These are phyloP conservation scores for Globisporangium emineosum DNA, from an alignment of 352 stramenopile species.

Conservation along the genomic window DNA sequence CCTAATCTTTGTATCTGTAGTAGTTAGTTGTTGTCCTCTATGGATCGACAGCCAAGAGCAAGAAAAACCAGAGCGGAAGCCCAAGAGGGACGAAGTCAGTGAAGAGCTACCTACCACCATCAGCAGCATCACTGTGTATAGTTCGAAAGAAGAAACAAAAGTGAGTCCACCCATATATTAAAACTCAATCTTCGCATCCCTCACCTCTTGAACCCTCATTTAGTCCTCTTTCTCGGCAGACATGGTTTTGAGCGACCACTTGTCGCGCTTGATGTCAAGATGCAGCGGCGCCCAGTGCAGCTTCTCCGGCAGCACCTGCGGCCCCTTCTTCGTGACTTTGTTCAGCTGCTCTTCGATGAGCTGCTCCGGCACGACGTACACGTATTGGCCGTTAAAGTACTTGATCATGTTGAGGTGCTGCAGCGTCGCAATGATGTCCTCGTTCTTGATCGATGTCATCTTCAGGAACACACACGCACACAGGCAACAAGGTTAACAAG, in stretches of 20 bases:
- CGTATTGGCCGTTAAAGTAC: slow-evolving; percentile 98
- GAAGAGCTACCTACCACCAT: neutral
- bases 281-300: slow-evolving; percentile 81
- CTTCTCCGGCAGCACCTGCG: slow-evolving; percentile 68
- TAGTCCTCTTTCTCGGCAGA: slow-evolving; percentile 71
- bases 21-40: neutral
- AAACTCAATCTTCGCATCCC: neutral
- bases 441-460: slow-evolving; percentile 92
- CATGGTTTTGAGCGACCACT: slow-evolving; percentile 83
- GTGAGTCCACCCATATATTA: slow-evolving; percentile 2
- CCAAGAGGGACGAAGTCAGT: slow-evolving; percentile 2
- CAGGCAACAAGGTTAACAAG: neutral
- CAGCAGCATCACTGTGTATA: neutral
- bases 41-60: neutral
- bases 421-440: slow-evolving; percentile 99
- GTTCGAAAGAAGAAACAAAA: slow-evolving; percentile 1
- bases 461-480: slow-evolving; percentile 10
- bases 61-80: neutral
- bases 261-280: slow-evolving; percentile 84
- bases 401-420: slow-evolving; percentile 98
- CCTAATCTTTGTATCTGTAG: neutral
- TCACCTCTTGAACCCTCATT: too few species aligned
- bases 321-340: slow-evolving; percentile 76
- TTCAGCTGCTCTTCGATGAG: slow-evolving; percentile 86
- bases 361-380: slow-evolving; percentile 94